Conservation (phyloP, 2,329 filamentous ascomycete species). For the Plenodomus tracheiphilus region DNA sequence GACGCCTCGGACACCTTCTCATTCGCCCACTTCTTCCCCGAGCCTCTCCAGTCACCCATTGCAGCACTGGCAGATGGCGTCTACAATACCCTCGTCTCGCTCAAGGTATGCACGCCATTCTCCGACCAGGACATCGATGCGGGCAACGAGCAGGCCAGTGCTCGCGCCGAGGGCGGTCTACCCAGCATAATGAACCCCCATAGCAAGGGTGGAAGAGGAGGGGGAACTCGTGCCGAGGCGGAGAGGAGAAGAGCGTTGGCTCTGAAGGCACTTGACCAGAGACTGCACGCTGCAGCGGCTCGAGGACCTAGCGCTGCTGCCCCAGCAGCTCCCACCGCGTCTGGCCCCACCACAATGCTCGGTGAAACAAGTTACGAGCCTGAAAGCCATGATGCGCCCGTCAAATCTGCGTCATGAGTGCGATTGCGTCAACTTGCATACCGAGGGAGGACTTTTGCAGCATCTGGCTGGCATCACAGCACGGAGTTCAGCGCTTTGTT, state of each 20-base stretch:
- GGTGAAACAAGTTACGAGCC: constrained; percentile 50
- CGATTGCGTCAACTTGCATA: background rate
- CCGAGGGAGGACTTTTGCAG: background rate
- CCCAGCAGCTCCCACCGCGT: constrained; percentile 36
- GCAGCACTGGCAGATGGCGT: constrained; percentile 72
- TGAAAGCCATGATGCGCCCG: constrained; percentile 36
- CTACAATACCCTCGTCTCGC: constrained; percentile 72
- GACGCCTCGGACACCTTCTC: constrained; percentile 96
- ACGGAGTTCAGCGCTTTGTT: constrained; percentile 1
- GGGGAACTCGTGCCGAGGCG: constrained; percentile 81
- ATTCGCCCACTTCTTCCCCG: constrained; percentile 94
- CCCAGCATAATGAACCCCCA: constrained; percentile 61
- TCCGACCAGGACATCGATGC: constrained; percentile 77
- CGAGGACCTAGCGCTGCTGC: constrained; percentile 48
- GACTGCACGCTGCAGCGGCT: constrained; percentile 79
- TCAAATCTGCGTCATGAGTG: constrained; percentile 24
- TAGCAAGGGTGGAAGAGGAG: constrained; percentile 53
- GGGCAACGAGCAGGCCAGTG: constrained; percentile 70
- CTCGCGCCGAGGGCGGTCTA: constrained; percentile 63
- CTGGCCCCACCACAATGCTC: constrained; percentile 40
- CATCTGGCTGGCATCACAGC: background rate
- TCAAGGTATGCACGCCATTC: constrained; percentile 84
- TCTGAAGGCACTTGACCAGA: constrained; percentile 87
- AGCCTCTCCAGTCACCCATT: constrained; percentile 76
- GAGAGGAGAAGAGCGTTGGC: constrained; percentile 87